phyloP scores from a whole-genome alignment of 108 stramenopile genomes.

The Cyclotella baltica region DNA sequence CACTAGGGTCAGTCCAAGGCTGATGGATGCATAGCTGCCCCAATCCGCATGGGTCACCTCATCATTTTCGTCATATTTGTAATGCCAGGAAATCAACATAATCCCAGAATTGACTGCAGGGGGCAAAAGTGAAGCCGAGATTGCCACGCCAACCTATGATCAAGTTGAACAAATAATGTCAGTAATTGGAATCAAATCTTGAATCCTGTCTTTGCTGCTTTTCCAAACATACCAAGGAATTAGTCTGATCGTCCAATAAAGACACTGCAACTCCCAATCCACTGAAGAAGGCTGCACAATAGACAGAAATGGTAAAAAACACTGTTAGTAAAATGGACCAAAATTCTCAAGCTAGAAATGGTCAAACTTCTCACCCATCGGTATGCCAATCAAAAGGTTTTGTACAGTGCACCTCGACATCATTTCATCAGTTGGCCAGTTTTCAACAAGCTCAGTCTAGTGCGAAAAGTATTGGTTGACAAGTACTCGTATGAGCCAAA shows the following conservation, averaged over 20 bases:
- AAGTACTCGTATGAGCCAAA: too few species aligned
- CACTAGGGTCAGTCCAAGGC: slow-evolving; percentile 25
- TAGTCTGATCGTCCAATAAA: slow-evolving; percentile 78
- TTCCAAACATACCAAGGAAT: slow-evolving; percentile 67
- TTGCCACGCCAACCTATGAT: slow-evolving; percentile 73
- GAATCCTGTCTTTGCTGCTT: slow-evolving; percentile 84
- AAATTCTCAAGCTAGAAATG: background rate
- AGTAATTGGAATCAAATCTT: slow-evolving; percentile 27
- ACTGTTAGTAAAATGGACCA: background rate
- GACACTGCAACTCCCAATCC: slow-evolving; percentile 91
- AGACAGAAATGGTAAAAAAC: background rate
- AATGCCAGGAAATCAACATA: background rate
- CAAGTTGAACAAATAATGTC: slow-evolving; percentile 39
- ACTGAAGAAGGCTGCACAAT: slow-evolving; percentile 68
- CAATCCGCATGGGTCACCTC: background rate
- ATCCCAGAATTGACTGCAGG: slow-evolving; percentile 68
- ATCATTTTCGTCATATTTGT: background rate
- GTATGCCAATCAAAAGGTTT: slow-evolving; percentile 67
- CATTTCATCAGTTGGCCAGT: slow-evolving; percentile 84
- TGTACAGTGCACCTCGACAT: slow-evolving; percentile 49
- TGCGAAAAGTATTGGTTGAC: too few species aligned
- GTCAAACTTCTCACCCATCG: slow-evolving; percentile 34
- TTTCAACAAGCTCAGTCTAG: slow-evolving; percentile 50
- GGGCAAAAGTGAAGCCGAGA: slow-evolving; percentile 88
- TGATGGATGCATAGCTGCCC: background rate